Evolutionary conservation across 2,329 filamentous ascomycete genomes (phyloP).

Genomic region (Ophiocordyceps camponoti-floridani): DNA sequence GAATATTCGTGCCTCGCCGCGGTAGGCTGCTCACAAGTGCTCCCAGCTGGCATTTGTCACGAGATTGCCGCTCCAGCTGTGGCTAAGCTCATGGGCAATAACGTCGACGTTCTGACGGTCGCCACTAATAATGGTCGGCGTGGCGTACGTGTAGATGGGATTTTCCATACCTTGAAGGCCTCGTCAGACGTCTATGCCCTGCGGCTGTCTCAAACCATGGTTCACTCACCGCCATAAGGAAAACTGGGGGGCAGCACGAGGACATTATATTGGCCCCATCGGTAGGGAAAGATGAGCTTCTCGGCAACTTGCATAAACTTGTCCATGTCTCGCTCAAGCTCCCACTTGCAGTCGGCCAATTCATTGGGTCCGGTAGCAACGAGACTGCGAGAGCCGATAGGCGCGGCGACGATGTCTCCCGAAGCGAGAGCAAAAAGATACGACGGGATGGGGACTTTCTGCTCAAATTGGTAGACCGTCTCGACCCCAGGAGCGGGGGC

Average conservation of each 20-base stretch:
- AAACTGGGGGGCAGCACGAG: constrained; percentile 80
- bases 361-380: constrained; percentile 83
- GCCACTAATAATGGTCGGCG: constrained; percentile 83
- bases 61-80: constrained; percentile 79
- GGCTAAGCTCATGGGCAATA: constrained; percentile 68
- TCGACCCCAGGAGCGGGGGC: constrained; percentile 25
- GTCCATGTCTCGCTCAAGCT: constrained; percentile 80
- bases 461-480: constrained; percentile 69
- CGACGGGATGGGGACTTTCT: constrained; percentile 80
- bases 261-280: constrained; percentile 91
- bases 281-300: constrained; percentile 66
- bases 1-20: neutral
- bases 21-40: constrained; percentile 40
- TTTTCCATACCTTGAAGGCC: constrained; percentile 56
- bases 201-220: too few relatives aligned
- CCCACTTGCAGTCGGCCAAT: constrained; percentile 69
- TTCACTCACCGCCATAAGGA: constrained; percentile 56
- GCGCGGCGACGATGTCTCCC: constrained; percentile 70
- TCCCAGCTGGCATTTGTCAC: constrained; percentile 68
- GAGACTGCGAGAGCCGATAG: constrained; percentile 68
- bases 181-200: neutral
- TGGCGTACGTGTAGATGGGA: constrained; percentile 87
- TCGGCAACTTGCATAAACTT: constrained; percentile 82
- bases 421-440: constrained; percentile 89
- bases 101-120: constrained; percentile 87